These are phyloP conservation scores for Pontederia paniculata DNA, from an alignment of 176 grass and related monocot species.

Conservation along the genomic window DNA sequence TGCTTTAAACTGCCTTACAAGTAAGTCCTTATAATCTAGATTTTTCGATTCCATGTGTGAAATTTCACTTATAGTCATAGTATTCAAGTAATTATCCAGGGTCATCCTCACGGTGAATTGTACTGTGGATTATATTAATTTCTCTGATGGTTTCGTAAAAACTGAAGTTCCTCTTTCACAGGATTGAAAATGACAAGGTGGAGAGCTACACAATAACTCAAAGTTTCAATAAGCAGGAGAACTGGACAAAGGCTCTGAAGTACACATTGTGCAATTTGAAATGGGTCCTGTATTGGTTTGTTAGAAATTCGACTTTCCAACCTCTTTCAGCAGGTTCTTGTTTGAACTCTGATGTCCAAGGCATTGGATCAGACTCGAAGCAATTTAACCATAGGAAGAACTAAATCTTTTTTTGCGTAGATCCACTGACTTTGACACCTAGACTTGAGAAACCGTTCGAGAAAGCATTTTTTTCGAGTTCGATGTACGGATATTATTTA, in stretches of 20 bases:
- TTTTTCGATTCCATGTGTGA: no score
- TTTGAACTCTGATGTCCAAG: conserved; percentile 19
- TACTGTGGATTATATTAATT: no score
- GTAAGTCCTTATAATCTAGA: conserved; percentile 18
- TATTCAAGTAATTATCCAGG: no score
- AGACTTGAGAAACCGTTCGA: no score
- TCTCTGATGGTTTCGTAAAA: no score
- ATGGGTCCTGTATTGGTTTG: conserved; percentile 96
- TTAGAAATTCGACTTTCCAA: conserved; percentile 72
- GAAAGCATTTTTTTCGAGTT: no score
- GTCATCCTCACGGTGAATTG: no score
- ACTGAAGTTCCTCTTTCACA: conserved; percentile 12
- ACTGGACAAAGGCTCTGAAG: conserved; percentile 85
- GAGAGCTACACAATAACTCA: conserved; percentile 75
- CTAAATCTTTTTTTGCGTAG: no score
- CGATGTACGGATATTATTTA: no score
- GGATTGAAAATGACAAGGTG: conserved; percentile 98
- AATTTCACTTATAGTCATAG: no score
- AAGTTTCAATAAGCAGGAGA: conserved; percentile 91
- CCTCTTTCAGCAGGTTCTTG: conserved; percentile 24
- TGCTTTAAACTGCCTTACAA: conserved; percentile 90
- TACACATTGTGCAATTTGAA: conserved; percentile 94
- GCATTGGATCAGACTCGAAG: background rate
- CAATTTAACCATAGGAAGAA: no score
- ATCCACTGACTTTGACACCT: no score